phyloP scores from a whole-genome alignment of 768 basidiomycete genomes.

The Suillus luteus region DNA sequence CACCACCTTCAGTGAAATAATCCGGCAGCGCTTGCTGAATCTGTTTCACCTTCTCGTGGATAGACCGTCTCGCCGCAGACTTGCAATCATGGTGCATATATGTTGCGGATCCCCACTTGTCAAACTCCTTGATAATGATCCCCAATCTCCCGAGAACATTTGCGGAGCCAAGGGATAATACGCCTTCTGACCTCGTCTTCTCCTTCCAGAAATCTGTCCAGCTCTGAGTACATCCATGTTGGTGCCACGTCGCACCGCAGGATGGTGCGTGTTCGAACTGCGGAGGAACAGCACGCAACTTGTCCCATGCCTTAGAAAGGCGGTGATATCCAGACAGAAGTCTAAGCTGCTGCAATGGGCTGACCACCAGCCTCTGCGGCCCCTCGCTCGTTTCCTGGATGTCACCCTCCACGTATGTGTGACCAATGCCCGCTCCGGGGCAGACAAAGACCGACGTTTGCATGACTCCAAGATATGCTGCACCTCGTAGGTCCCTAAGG shows the following conservation, averaged over 20 bases:
- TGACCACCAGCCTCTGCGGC: constrained; percentile 53
- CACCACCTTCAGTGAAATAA: constrained; percentile 51
- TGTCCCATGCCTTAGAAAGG: constrained; percentile 67
- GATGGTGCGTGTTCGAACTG: constrained; percentile 64
- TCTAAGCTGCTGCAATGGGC: constrained; percentile 59
- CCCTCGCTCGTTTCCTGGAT: constrained; percentile 37
- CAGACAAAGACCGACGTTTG: constrained; percentile 48
- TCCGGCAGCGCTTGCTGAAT: constrained; percentile 64
- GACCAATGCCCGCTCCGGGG: constrained; percentile 15
- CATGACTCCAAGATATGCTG: constrained; percentile 76
- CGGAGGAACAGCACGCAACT: constrained; percentile 55
- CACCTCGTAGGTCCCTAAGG: constrained; percentile 58
- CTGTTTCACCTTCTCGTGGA: constrained; percentile 54
- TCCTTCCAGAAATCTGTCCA: constrained; percentile 85
- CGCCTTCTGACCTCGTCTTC: constrained; percentile 61
- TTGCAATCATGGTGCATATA: constrained; percentile 82
- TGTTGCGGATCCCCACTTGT: constrained; percentile 69
- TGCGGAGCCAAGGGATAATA: constrained; percentile 59
- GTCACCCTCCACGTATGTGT: constrained; percentile 33
- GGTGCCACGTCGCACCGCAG: constrained; percentile 72
- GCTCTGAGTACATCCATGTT: constrained; percentile 68
- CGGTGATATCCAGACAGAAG: constrained; percentile 71
- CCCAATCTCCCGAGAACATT: constrained; percentile 69
- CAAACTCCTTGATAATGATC: constrained; percentile 66
- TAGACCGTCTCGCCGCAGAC: constrained; percentile 53